phyloP scores from a whole-genome alignment of 257 asterid genomes.

The Gardenia jasminoides region DNA sequence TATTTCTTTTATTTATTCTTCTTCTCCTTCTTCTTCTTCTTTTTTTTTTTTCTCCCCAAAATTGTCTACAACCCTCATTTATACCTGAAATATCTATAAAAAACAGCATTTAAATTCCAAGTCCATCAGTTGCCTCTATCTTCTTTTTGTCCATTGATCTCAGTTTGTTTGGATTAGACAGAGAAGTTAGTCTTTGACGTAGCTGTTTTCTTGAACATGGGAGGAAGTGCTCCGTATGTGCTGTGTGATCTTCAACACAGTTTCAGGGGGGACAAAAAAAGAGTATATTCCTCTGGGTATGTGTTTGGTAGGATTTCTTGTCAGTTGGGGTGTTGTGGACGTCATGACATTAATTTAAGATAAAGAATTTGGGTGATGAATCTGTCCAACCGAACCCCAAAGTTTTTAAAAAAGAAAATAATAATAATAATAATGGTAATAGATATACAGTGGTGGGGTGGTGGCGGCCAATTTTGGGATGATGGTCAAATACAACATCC shows the following conservation, averaged over 20 bases:
- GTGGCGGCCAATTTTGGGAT: background rate
- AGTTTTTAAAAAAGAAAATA: too few relatives aligned
- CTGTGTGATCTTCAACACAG: background rate
- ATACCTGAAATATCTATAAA: background rate
- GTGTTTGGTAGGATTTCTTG: constrained; percentile 15
- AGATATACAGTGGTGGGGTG: background rate
- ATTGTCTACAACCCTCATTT: constrained; percentile 13
- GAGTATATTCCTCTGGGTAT: constrained; percentile 2
- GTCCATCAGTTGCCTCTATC: background rate
- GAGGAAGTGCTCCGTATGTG: background rate
- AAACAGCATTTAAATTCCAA: background rate
- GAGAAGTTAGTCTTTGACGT: background rate
- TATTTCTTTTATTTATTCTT: background rate
- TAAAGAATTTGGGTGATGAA: background rate
- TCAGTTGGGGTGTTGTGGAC: background rate
- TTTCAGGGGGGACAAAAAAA: background rate
- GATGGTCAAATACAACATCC: background rate
- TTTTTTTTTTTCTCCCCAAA: background rate
- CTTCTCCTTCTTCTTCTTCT: background rate
- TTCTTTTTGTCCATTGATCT: background rate
- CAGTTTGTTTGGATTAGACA: background rate
- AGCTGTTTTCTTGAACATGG: background rate
- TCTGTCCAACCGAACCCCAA: background rate
- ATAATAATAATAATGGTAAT: too few relatives aligned
- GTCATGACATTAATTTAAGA: background rate